phyloP scores from a whole-genome alignment of 176 grass and related monocot species.

The Phyllostachys edulis region DNA sequence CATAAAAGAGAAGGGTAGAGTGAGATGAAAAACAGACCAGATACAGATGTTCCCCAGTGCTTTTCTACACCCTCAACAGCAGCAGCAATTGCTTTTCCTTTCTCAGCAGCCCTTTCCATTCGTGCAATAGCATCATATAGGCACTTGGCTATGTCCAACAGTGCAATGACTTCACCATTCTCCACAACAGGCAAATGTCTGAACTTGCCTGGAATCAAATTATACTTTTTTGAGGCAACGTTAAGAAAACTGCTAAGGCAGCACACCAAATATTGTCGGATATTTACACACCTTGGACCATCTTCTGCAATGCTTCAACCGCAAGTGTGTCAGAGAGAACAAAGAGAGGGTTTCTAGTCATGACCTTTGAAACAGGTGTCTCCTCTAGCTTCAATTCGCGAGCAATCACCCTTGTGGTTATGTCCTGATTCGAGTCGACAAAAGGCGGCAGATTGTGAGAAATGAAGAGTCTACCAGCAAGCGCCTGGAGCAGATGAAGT shows the following conservation, averaged over 20 bases:
- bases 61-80: constrained; percentile 96
- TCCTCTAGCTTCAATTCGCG: constrained; percentile 92
- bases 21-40: constrained; percentile 45
- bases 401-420: constrained; percentile 87
- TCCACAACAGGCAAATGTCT: constrained; percentile 97
- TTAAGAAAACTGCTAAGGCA: background rate
- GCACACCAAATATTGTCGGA: background rate
- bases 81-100: constrained; percentile 93
- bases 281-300: constrained; percentile 83
- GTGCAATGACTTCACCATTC: constrained; percentile 90
- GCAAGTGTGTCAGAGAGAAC: constrained; percentile 88
- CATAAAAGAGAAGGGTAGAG: background rate
- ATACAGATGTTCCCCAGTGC: constrained; percentile 76
- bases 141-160: constrained; percentile 97
- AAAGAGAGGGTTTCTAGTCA: constrained; percentile 89
- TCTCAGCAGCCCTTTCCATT: constrained; percentile 99
- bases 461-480: background rate
- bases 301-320: constrained; percentile 95
- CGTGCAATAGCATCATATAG: constrained; percentile 96
- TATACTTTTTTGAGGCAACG: constrained; percentile 16
- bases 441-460: constrained; percentile 11
- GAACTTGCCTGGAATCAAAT: constrained; percentile 79
- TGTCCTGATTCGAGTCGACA: constrained; percentile 47
- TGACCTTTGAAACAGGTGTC: constrained; percentile 90
- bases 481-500: background rate